Base-by-base conservation (phyloP, 257 asterid genomes). In the Handroanthus guayacan region DNA sequence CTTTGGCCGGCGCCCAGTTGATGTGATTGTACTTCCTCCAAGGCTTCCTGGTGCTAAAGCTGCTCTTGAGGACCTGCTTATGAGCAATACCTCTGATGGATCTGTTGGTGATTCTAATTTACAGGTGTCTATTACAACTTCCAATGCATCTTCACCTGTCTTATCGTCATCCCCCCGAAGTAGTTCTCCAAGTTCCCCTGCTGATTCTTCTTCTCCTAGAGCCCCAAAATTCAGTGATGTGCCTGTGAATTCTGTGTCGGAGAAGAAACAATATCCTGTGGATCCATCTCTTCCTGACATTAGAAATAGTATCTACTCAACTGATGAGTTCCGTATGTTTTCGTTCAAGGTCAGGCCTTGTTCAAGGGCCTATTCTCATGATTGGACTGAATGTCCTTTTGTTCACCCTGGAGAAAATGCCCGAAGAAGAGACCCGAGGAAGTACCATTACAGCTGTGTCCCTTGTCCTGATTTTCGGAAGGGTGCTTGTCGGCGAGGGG, bases 361-460 rank as follows among this genome's bases (percentile, higher is more conserved):
- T 82, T 95, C 99, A 2, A 85, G 99, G 82, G 99, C 99, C 50
- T 95, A 95, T 71, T 93, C 99, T 69, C 99, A 95, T 70, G 99
- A 95, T 74, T 95, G 99, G 99, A 92, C 99, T 0, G 98, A 92
- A 83, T 95, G 99, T 58, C 99, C 98, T 9, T 95, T 95, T 67
- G 98, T 90, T 63, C 98, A 95, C 80, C 99, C 97, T 4, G 99
- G 99, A 10, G 99, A 95, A 75, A 95, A 92, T 69, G 99, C 99
- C 3, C 94, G 99, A 10, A 79, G 99, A 63, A 86, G 99, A 76
- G 99, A 95, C 79, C 99, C 98, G 2, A 83, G 98, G 65, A 95
- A 95, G 82, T 92, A 62, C 76, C 99, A 91, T 69, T 95, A 95
- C 57, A 95, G 99, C 84, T 95, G 99, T 73, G 98, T 95, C 34